Evolutionary conservation across 1,139 yeast genomes (phyloP).

Genomic region (Groenewaldozyma sp.): DNA sequence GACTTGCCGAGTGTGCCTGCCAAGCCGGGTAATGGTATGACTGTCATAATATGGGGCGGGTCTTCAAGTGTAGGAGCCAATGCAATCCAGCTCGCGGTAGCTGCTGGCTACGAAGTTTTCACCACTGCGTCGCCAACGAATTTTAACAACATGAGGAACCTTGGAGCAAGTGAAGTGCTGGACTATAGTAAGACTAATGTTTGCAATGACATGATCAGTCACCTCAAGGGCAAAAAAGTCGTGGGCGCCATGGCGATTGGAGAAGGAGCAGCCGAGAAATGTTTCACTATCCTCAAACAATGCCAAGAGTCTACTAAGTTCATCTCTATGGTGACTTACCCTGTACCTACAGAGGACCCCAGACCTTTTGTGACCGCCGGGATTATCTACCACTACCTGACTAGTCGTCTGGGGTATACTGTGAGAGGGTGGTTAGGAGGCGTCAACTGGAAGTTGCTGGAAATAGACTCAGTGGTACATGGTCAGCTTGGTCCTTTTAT

Average conservation of each 20-base stretch:
- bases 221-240: background rate
- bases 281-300: background rate
- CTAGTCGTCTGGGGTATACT: background rate
- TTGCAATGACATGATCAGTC: background rate
- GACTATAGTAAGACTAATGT: slow-evolving; percentile 26
- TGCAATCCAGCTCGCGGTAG: slow-evolving; percentile 41
- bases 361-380: background rate
- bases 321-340: background rate
- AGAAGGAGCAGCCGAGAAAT: background rate
- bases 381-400: background rate
- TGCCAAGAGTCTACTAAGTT: background rate
- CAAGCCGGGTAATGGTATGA: slow-evolving; percentile 22
- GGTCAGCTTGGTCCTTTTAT: background rate
- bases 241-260: background rate
- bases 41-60: slow-evolving; percentile 47
- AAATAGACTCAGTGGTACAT: background rate
- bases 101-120: slow-evolving; percentile 37
- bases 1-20: slow-evolving; percentile 18
- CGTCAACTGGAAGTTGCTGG: background rate
- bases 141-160: slow-evolving; percentile 28
- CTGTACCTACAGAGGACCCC: background rate
- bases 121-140: slow-evolving; percentile 41
- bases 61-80: slow-evolving; percentile 44
- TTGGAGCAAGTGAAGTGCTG: slow-evolving; percentile 34
- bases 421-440: background rate